A percentile compares a stretch with the other conserved stretches of the same genome.
These are phyloP conservation scores for Lichenothelia convexa DNA, from an alignment of 495 filamentous ascomycete species.

Conservation along the genomic window DNA sequence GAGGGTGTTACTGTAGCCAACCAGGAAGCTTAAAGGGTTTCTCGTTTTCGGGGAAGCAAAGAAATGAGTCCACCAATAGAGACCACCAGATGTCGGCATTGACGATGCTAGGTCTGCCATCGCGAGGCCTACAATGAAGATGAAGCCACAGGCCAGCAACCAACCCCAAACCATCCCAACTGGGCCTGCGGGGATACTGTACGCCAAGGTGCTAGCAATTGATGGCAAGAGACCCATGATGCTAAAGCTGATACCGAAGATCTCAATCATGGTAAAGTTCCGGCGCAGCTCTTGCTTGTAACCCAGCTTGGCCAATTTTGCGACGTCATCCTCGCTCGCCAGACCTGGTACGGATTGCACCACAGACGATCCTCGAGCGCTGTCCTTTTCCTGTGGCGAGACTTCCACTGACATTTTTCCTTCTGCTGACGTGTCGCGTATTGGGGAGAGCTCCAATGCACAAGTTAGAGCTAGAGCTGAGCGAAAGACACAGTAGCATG, in stretches of 20 bases:
- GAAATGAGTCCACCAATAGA: slow-evolving; percentile 59
- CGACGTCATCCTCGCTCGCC: slow-evolving; percentile 10
- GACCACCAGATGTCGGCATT: slow-evolving; percentile 48
- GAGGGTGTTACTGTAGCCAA: slow-evolving; percentile 55
- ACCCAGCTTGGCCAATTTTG: slow-evolving; percentile 38
- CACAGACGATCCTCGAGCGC: too few species aligned
- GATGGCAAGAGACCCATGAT: slow-evolving; percentile 60
- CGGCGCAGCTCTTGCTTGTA: slow-evolving; percentile 55
- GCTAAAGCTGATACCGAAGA: slow-evolving; percentile 53
- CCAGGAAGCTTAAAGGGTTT: slow-evolving; percentile 47
- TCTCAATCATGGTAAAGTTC: slow-evolving; percentile 45
- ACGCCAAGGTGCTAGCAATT: slow-evolving; percentile 45
- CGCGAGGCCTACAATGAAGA: slow-evolving; percentile 47
- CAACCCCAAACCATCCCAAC: slow-evolving; percentile 56
- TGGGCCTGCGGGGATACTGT: slow-evolving; percentile 36
- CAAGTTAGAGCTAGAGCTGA: too few species aligned
- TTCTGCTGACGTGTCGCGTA: too few species aligned
- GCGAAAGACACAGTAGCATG: too few species aligned
- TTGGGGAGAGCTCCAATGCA: too few species aligned
- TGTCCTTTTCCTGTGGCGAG: too few species aligned
- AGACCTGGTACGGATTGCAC: too few species aligned
- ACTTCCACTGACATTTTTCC: too few species aligned
- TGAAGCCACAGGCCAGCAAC: slow-evolving; percentile 42
- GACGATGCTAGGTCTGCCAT: slow-evolving; percentile 53
- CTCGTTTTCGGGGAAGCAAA: slow-evolving; percentile 40